Evolutionary conservation across 352 stramenopile genomes (phyloP).

Genomic region (Phytophthora tentaculata): DNA sequence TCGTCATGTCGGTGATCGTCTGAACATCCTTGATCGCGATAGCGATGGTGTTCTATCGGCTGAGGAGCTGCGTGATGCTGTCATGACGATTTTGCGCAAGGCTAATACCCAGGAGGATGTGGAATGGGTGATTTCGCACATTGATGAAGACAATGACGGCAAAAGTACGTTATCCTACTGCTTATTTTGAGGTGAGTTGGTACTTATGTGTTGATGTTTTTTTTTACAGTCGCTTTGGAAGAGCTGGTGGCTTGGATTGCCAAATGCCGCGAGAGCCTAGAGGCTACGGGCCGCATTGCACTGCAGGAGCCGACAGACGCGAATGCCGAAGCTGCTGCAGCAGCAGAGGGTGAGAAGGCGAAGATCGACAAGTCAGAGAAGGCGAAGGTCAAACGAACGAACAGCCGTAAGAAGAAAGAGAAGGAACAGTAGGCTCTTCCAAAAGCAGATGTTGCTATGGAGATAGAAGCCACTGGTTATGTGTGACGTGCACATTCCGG

Average conservation of each 20-base stretch:
- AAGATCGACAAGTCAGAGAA: constrained; percentile 40
- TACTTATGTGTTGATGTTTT: constrained; percentile 27
- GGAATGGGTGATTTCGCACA: constrained; percentile 93
- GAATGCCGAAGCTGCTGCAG: constrained; percentile 26
- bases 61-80: constrained; percentile 95
- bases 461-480: constrained; percentile 17
- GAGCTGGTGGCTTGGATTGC: constrained; percentile 92
- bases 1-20: constrained; percentile 96
- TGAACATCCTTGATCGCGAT: constrained; percentile 98
- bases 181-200: not conserved
- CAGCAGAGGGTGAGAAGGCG: constrained; percentile 36
- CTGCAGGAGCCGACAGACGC: constrained; percentile 49
- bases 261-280: constrained; percentile 88
- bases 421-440: constrained; percentile 33
- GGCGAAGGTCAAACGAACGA: constrained; percentile 67
- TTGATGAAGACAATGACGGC: constrained; percentile 92
- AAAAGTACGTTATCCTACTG: constrained; percentile 61
- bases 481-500: constrained; percentile 7
- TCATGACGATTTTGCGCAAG: constrained; percentile 95
- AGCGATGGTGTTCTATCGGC: constrained; percentile 94
- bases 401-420: constrained; percentile 76
- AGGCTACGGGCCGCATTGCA: constrained; percentile 83
- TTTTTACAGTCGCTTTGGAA: constrained; percentile 89
- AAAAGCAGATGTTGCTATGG: constrained; percentile 9
- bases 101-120: constrained; percentile 95